Conservation (phyloP, 495 filamentous ascomycete species). For the Baudoinia panamericana region DNA sequence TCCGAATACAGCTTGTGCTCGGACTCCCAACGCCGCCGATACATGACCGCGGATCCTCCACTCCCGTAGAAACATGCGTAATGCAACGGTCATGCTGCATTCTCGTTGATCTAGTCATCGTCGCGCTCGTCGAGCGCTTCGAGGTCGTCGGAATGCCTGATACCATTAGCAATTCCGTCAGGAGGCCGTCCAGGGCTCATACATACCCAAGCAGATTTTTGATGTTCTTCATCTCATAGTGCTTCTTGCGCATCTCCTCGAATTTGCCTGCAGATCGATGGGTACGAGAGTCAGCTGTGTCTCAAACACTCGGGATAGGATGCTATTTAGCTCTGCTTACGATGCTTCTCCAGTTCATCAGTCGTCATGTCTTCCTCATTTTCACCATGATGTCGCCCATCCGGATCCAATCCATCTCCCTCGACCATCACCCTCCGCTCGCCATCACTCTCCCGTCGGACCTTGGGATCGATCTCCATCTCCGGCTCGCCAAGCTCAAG, state of each 20-base stretch:
- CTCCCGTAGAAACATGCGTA: too few relatives aligned
- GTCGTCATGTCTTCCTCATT: slow-evolving; percentile 49
- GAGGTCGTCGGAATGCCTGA: slow-evolving; percentile 22
- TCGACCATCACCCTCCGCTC: slow-evolving; percentile 72
- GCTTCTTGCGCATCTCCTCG: slow-evolving; percentile 79
- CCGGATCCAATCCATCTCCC: slow-evolving; percentile 40
- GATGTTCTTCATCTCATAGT: slow-evolving; percentile 97
- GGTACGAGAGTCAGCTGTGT: too few relatives aligned
- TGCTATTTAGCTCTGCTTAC: too few relatives aligned
- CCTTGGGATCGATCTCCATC: slow-evolving; percentile 35
- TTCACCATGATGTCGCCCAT: slow-evolving; percentile 35
- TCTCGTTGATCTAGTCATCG: slow-evolving; percentile 23
- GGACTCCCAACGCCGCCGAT: too few relatives aligned
- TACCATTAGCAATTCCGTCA: slow-evolving; percentile 1
- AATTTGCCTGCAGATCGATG: too few relatives aligned
- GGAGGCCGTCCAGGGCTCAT: background rate
- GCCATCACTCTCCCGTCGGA: slow-evolving; percentile 38
- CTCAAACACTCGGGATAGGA: too few relatives aligned
- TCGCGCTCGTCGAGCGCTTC: slow-evolving; percentile 27
- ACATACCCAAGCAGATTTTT: slow-evolving; percentile 72
- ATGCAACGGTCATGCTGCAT: too few relatives aligned
- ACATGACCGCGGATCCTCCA: too few relatives aligned
- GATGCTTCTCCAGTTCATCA: slow-evolving; percentile 81
- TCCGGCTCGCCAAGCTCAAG: slow-evolving; percentile 92
- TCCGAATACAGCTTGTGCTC: too few relatives aligned